phyloP scores from a whole-genome alignment of 257 asterid genomes.

The Solanum arcanum region DNA sequence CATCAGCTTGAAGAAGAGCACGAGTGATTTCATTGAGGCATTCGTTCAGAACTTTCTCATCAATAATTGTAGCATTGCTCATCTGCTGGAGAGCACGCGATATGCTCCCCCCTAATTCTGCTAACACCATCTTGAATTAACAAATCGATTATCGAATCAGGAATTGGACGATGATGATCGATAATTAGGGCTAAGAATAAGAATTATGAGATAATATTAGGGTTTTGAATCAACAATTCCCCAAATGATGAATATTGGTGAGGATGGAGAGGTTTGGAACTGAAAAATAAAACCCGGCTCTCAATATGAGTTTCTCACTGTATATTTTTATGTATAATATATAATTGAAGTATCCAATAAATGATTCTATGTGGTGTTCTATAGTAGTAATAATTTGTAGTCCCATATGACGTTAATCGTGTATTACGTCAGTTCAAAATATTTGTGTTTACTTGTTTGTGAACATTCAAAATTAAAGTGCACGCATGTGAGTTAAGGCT shows the following conservation, averaged over 20 bases:
- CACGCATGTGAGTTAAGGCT: rapidly evolving
- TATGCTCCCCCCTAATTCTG: slow-evolving; percentile 72
- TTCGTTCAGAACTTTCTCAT: slow-evolving; percentile 72
- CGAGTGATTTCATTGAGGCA: slow-evolving; percentile 83
- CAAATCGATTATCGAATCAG: neutral
- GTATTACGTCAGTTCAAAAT: rapidly evolving
- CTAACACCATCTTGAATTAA: slow-evolving; percentile 63
- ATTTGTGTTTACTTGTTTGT: too few species aligned
- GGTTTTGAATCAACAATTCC: neutral
- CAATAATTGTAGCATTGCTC: slow-evolving; percentile 92
- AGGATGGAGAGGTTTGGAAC: neutral
- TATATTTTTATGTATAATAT: neutral
- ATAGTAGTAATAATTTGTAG: too few species aligned
- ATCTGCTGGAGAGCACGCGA: slow-evolving; percentile 89
- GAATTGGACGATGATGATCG: neutral
- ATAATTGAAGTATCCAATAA: neutral
- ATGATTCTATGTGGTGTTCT: too few species aligned
- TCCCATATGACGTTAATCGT: rapidly evolving
- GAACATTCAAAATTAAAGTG: too few species aligned
- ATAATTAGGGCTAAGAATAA: neutral
- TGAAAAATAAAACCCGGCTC: neutral
- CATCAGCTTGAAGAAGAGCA: slow-evolving; percentile 80
- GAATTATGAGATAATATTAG: neutral
- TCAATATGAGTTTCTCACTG: too few species aligned
- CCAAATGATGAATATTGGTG: neutral